Evolutionary conservation across 495 filamentous ascomycete genomes (phyloP), one percentile per base, ranked within the genome.

Genomic region (Penicillium longicatenatum): DNA sequence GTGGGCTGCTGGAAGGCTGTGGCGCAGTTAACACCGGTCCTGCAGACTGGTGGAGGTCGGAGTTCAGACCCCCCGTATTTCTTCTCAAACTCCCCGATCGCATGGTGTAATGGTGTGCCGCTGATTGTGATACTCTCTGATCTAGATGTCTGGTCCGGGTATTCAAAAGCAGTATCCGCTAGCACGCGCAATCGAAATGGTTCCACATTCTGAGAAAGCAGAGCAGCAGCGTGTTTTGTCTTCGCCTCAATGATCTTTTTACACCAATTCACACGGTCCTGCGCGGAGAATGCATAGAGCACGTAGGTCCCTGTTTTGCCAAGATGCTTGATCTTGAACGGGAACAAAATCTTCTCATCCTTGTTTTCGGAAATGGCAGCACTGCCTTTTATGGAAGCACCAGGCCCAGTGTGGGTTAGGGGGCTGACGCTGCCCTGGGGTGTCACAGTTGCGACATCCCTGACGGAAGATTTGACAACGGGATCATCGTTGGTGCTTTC

Each of bases 301-400:
- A 88, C 94, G 70, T 96, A 98, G 4, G 80, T 82, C 53, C 92
- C 89, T 8, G 74, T 73, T 51, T 92, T 87, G 7, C 94, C 94
- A 16, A 98, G 83, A 75, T 98, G 95, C 70, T 96, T 97, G 69
- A 98, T 87, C 58, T 86, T 87, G 83, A 98, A 98, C 5, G 95
- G 94, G 68, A 90, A 98, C 58, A 98, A 79, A 39, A 95, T 85
- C 70, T 86, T 92, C 56, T 93, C 90, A 61, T 93, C 88, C 53
- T 82, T 85, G 6, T 75, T 66, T 42, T 87, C 84, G 6, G 82
- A 64, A 16, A 68, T 67, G 4, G 86, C 86, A 26, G 79, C 76
- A 3, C 81, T 73, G 11, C 78, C 75, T 62, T 65, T 73, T 8
- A 74, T 66, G 1, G 79, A 79, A 16, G 80, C 78, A 50, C 61